Base-by-base conservation (phyloP, 352 stramenopile genomes). In the Phytopythium aichiense region DNA sequence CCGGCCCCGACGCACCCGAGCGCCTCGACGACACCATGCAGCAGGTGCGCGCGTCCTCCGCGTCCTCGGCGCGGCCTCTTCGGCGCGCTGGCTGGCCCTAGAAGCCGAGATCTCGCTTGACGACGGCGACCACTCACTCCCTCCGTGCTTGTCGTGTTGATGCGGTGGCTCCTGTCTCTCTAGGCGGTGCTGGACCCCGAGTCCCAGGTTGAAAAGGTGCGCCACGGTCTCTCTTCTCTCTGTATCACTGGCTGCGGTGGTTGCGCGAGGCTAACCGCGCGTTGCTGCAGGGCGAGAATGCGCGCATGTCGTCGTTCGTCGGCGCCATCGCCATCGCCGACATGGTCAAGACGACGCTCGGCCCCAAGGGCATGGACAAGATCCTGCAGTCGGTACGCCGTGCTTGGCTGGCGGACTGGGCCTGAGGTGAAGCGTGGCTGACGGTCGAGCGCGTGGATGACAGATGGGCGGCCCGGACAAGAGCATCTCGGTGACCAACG, bases 311-410 rank as follows among this genome's bases (percentile, higher is more conserved):
- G 48, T 99, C 96, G 35, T 99, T 99, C 72, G 94, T 99, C 35
- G 97, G 98, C 60, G 98, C 98, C 46, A 99, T 99, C 73, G 97
- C 98, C 56, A 99, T 99, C 77, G 95, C 97, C 33, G 98, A 99
- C 79, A 92, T 99, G 67, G 97, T 99, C 31, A 99, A 99, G 81
- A 99, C 98, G 22, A 99, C 98, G 37, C 81, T 99, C 13, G 98
- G 98, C 18, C 98, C 98, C n/a, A 99, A 99, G 76, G 98, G 98
- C 31, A 99, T 99, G 97, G 97, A 99, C 82, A 99, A 99, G 76
- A 99, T 99, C 70, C 79, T 99, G 56, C 97, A 99, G 82, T 95
- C 84, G 13, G 86, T 98, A 31, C 48, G 48, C 1, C 22, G 43
- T n/a, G n/a, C n/a, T n/a, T n/a, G 31, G 31, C 31, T 37, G 31